These are phyloP conservation scores for Lepidium africanum DNA, from an alignment of 345 rosid species.

Conservation along the genomic window DNA sequence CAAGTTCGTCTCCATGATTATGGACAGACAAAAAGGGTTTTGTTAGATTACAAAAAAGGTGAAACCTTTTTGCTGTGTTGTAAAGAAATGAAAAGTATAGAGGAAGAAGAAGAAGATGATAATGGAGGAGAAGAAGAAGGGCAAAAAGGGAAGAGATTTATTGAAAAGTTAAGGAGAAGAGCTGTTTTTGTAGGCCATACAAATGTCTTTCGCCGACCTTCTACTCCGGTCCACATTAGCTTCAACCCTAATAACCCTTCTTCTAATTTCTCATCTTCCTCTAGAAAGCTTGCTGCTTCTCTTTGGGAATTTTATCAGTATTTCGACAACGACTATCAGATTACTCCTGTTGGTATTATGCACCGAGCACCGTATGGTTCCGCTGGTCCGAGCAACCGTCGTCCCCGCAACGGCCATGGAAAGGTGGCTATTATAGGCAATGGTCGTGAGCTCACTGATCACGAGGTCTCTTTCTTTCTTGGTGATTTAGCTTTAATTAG, in stretches of 20 bases:
- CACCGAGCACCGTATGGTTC: constrained; percentile 33
- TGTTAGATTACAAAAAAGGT: background rate
- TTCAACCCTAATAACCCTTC: constrained; percentile 17
- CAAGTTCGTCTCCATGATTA: background rate
- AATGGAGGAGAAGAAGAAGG: background rate
- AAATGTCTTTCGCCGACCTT: constrained; percentile 18
- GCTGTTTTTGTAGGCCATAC: constrained; percentile 29
- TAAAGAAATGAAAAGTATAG: constrained; percentile 29
- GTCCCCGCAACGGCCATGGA: constrained; percentile 39
- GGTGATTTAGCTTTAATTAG: background rate
- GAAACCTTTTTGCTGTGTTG: background rate
- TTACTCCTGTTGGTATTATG: constrained; percentile 44
- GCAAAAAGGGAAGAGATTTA: constrained; percentile 26
- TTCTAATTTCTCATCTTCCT: background rate
- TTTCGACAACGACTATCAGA: constrained; percentile 5
- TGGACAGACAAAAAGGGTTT: background rate
- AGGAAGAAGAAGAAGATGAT: background rate
- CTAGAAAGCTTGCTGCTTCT: constrained; percentile 32
- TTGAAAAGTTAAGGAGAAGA: constrained; percentile 24
- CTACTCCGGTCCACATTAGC: constrained; percentile 18
- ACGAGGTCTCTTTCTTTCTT: constrained; percentile 40
- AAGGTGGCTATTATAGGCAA: constrained; percentile 38
- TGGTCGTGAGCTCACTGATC: constrained; percentile 57
- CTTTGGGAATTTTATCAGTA: constrained; percentile 53
- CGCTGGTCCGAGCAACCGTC: constrained; percentile 32